Evolutionary conservation across 306 rosid species (phyloP), one percentile per base, ranked within the genome.

Genomic region (Dryas alaskensis): DNA sequence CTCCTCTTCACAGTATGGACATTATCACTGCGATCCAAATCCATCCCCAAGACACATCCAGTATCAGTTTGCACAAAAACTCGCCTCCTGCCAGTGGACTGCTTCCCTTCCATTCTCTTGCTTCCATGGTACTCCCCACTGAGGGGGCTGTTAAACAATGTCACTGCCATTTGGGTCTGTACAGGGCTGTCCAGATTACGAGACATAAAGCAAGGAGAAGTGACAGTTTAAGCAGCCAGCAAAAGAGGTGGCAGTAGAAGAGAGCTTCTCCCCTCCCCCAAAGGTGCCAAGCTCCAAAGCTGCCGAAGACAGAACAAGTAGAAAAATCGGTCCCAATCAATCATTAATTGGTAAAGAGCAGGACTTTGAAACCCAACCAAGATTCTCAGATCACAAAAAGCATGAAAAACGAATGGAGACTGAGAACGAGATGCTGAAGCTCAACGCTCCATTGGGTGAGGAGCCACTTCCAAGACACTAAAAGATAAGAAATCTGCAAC

Each of bases 1-100:
- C 96, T 92, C 82, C 96, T 90, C 86, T 94, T 94, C 71, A 94
- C 99, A 1, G 99, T 94, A 80, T 94, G 99, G 6, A 80, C 99
- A 90, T 86, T 92, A 80, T 94, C 99, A 19, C 88, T 44, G 0
- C 97, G 96, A 65, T 92, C 96, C 54, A 94, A 81, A 0, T 94
- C 99, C 99, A 94, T 92, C 11, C 95, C 96, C 60, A 94, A 58
- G 14, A 94, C 97, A 73, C 96, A 92, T 16, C 99, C 99, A 14
- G 88, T 87, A 6, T 94, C 99, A 0, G 99, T 94, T 76, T 94
- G 99, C 75, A 94, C 92, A 63, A 89, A 94, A 67, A 94, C 95
- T 0, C 97, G 87, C 72, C 96, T 84, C 84, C 90, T 74, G 16
- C 96, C 92, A 3, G 96, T 78, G 13, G 87, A 84, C 76, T 87